These are phyloP conservation scores for Russula compacta DNA, from an alignment of 768 basidiomycete species.

Conservation along the genomic window DNA sequence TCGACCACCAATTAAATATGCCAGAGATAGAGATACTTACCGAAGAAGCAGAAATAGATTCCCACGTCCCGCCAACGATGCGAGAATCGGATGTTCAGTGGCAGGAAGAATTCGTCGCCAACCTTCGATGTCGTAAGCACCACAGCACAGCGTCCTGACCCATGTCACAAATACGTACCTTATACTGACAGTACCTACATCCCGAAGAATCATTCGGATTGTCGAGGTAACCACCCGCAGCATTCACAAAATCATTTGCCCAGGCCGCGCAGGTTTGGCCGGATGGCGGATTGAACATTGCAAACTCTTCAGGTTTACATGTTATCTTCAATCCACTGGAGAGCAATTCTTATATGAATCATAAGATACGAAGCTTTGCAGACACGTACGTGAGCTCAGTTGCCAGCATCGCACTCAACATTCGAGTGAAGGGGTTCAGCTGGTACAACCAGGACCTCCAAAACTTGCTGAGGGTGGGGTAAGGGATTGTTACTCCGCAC, in stretches of 20 bases:
- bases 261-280: conserved; percentile 67
- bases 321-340: conserved; percentile 49
- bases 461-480: conserved; percentile 53
- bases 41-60: conserved; percentile 53
- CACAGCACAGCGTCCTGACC: neutral
- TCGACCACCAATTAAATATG: neutral
- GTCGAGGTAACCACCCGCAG: conserved; percentile 65
- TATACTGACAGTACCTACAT: conserved; percentile 71
- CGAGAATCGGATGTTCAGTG: conserved; percentile 56
- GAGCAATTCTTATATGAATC: neutral
- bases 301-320: conserved; percentile 63
- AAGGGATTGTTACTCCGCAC: conserved; percentile 77
- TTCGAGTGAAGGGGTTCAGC: conserved; percentile 63
- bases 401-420: conserved; percentile 64
- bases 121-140: conserved; percentile 25
- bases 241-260: conserved; percentile 55
- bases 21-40: conserved; percentile 27
- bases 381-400: conserved; percentile 58
- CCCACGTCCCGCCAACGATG: conserved; percentile 62
- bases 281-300: conserved; percentile 59
- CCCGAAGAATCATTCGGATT: conserved; percentile 47
- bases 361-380: neutral
- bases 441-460: conserved; percentile 78
- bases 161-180: conserved; percentile 22
- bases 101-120: conserved; percentile 63